Evolutionary conservation across 169 alveolate genomes (phyloP), one percentile per base, ranked within the genome.

Genomic region (Cryptosporidium tyzzeri): DNA sequence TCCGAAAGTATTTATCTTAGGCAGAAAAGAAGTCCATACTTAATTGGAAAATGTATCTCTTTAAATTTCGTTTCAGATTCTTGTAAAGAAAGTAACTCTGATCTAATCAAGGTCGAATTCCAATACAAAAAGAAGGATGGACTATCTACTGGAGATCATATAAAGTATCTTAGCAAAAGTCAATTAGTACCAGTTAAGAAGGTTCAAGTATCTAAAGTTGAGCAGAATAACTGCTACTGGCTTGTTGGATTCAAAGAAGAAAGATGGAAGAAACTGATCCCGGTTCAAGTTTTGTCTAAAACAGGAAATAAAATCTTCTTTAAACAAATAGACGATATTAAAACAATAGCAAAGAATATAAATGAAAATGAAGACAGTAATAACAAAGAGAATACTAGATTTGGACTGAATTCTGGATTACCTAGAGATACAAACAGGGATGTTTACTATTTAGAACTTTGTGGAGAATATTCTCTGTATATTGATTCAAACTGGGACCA

Each of bases 11-110:
- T 41, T 41, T 41, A 8, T 41, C 48, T 41, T 8, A 41, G 48
- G 14, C 48, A 41, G 10, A 41, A 92, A 91, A 73, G 58, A 86
- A 45, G 85, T 69, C 39, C 93, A 91, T 16, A 85, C 55, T 39
- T 92, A 91, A n/a, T 65, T 33, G 86, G 91, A 2, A 51, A 55
- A 16, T 75, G 91, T 1, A 85, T 91, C 33, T 41, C 48, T 41
- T 9, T 41, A 41, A 41, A 41, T 41, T 7, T 8, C 1, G 2
- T 8, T 0, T 41, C 48, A 3, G 48, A 41, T 41, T 8, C 48
- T 41, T 41, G 0, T 9, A 41, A 8, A 41, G 16, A 41, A 41
- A 41, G 48, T 50, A 39, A 3, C 3, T n/a, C 16, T 33, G 45
- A 33, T 62, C 65, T 39, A 53, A 12, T 39, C 44, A n/a, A 8